These are phyloP conservation scores for Ambrosia trifida DNA, from an alignment of 129 eudicot species.

Conservation along the genomic window DNA sequence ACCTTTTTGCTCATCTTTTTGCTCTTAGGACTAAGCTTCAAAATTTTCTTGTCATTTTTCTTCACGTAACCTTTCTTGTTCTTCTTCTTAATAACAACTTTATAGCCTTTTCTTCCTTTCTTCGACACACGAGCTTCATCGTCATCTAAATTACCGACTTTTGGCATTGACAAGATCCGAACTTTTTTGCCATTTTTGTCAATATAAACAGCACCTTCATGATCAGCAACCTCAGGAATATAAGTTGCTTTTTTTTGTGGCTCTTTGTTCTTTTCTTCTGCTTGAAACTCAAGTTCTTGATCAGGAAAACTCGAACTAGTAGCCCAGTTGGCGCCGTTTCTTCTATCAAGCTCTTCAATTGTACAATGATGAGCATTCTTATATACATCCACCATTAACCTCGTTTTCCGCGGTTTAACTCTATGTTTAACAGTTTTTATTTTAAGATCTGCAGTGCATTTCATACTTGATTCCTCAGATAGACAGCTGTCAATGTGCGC, in stretches of 20 bases:
- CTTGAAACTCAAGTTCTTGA: slow-evolving; percentile 42
- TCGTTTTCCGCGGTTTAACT: slow-evolving; percentile 64
- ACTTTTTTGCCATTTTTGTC: slow-evolving; percentile 79
- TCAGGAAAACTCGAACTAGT: slow-evolving; percentile 42
- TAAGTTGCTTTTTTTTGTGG: slow-evolving; percentile 11
- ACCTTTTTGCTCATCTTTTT: slow-evolving; percentile 43
- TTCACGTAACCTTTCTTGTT: slow-evolving; percentile 29
- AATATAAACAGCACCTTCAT: slow-evolving; percentile 72
- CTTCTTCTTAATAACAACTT: slow-evolving; percentile 40
- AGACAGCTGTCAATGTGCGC: slow-evolving; percentile 90
- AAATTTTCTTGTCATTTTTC: slow-evolving; percentile 38
- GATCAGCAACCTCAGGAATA: slow-evolving; percentile 38
- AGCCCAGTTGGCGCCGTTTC: slow-evolving; percentile 86
- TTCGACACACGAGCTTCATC: slow-evolving; percentile 22
- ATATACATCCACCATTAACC: slow-evolving; percentile 70
- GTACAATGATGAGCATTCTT: slow-evolving; percentile 68
- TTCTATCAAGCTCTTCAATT: slow-evolving; percentile 78
- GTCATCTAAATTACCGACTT: slow-evolving; percentile 19
- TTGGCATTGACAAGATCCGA: slow-evolving; percentile 64
- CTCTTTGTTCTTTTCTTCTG: slow-evolving; percentile 28
- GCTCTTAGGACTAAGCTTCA: slow-evolving; percentile 30
- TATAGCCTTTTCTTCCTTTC: slow-evolving; percentile 44
- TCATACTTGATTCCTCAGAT: slow-evolving; percentile 51
- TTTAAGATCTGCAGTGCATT: slow-evolving; percentile 38
- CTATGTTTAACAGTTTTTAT: slow-evolving; percentile 46